Evolutionary conservation across 129 eudicot genomes (phyloP).

Genomic region (Centrapalus pauciflorus): DNA sequence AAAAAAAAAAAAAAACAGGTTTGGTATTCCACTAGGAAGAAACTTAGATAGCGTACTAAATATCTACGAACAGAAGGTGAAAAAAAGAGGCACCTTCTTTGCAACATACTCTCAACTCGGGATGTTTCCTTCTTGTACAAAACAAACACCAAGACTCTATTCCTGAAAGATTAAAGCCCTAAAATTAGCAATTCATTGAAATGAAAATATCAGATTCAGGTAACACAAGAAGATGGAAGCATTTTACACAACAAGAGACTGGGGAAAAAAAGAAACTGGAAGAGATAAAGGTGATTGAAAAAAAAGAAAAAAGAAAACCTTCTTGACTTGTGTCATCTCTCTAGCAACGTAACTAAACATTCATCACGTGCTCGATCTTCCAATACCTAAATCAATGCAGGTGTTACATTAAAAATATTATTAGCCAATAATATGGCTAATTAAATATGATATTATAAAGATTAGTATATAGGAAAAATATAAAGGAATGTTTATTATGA

Average conservation of each 20-base stretch:
- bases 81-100: slow-evolving; percentile 49
- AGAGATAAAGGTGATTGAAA: neutral
- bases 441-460: too few species aligned
- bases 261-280: neutral
- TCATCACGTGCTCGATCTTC: slow-evolving; percentile 95
- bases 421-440: too few species aligned
- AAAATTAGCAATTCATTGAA: too few species aligned
- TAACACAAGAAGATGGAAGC: too few species aligned
- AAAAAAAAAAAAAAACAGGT: slow-evolving; percentile 11
- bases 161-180: slow-evolving; percentile 44
- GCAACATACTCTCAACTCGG: slow-evolving; percentile 87
- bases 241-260: neutral
- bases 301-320: slow-evolving; percentile 41
- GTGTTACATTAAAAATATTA: neutral
- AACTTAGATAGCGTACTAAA: neutral
- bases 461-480: too few species aligned
- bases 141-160: slow-evolving; percentile 89
- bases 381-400: slow-evolving; percentile 61
- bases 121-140: slow-evolving; percentile 98
- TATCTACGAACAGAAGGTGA: neutral
- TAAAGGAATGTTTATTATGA: too few species aligned
- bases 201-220: neutral
- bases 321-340: slow-evolving; percentile 85
- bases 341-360: slow-evolving; percentile 71
- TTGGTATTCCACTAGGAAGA: too few species aligned